Evolutionary conservation across 2,329 filamentous ascomycete genomes (phyloP), one percentile per base, ranked within the genome.

Genomic region (Diaporthe sp.): DNA sequence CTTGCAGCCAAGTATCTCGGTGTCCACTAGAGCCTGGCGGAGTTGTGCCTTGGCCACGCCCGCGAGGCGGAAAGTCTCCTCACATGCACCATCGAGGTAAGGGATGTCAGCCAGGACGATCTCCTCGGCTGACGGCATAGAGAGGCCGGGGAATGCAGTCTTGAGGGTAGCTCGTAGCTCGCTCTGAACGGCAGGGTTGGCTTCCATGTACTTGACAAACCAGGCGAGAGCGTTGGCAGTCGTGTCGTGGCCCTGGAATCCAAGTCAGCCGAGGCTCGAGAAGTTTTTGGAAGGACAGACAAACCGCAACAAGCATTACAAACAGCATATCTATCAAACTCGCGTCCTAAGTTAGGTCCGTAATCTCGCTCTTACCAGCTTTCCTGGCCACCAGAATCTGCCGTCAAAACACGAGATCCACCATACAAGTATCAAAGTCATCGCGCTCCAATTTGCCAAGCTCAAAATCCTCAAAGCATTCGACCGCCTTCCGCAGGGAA

Each of bases 21-120:
- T 84, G 74, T 87, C 85, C 15, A 77, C 75, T 3, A 78, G 77
- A 1, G 83, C 79, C 0, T 73, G 75, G 19, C 86, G 83, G 1
- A 79, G 73, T 1, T 79, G 61, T 7, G 70, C 78, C 1, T 75
- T 75, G 0, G 78, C 79, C 1, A 82, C 81, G 19, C 72, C 73
- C 22, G 78, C 77, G 15, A 78, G 77, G 17, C 85, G 83, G 12
- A 83, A 70, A 3, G 81, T 79, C 70, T 87, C 86, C 73, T 86
- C 84, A 12, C 84, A 78, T 2, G 78, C 75, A 1, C 82, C 86
- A 68, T 86, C 84, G 7, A 87, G 82, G 68, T 87, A 87, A 4
- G 82, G 83, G 39, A 84, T 76, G 3, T 77, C 73, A 5, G 79
- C 73, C 3, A 71, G 74, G 2, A 80, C 69, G 17, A 86, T 82